Conservation (phyloP, 2,329 filamentous ascomycete genomes). For the Talaromyces islandicus region DNA sequence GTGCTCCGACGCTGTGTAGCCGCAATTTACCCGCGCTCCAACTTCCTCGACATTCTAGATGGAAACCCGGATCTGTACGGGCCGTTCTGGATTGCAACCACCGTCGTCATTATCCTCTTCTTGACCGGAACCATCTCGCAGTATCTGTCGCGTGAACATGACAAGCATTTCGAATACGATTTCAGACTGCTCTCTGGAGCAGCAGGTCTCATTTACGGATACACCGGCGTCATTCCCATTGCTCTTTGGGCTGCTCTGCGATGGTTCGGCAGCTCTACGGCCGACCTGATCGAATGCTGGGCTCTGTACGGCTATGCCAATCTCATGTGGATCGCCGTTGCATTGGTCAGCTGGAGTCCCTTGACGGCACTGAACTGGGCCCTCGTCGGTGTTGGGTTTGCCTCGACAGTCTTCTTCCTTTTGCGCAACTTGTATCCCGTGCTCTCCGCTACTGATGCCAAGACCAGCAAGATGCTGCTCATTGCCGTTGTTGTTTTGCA, state of each 20-base stretch:
- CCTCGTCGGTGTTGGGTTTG: constrained; percentile 84
- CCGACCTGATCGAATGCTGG: constrained; percentile 92
- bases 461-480: constrained; percentile 82
- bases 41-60: constrained; percentile 95
- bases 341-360: constrained; percentile 83
- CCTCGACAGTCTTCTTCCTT: constrained; percentile 73
- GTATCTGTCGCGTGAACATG: constrained; percentile 66
- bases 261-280: constrained; percentile 92
- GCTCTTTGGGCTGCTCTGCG: constrained; percentile 80
- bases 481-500: constrained; percentile 80
- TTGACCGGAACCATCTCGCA: constrained; percentile 91
- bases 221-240: constrained; percentile 81
- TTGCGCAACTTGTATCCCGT: constrained; percentile 86
- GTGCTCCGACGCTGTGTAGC: constrained; percentile 82
- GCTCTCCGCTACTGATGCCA: constrained; percentile 83
- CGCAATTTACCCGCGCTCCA: constrained; percentile 82
- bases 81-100: constrained; percentile 97
- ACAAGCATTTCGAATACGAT: constrained; percentile 77
- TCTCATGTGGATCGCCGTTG: constrained; percentile 93
- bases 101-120: constrained; percentile 92
- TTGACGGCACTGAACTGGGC: constrained; percentile 85
- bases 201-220: constrained; percentile 90
- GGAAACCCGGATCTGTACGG: constrained; percentile 96
- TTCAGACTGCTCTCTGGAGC: constrained; percentile 84
- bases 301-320: constrained; percentile 95